Base-by-base conservation (phyloP, 495 filamentous ascomycete species). In the Aspergillus baeticus region DNA sequence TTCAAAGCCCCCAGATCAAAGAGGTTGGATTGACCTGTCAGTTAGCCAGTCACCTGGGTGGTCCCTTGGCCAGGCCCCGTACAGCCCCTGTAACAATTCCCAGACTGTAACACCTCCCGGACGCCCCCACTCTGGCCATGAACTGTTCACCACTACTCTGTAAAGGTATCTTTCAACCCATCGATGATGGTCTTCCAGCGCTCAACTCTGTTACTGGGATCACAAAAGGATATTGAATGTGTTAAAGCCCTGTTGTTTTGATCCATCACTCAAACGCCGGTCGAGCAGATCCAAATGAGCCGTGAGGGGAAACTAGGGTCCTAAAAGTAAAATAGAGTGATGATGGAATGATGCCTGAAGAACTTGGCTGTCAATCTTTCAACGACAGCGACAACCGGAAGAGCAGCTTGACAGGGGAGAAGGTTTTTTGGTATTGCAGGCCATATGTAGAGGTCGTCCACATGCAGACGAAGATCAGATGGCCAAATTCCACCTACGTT, bases 311-410 rank as follows among this genome's bases (percentile, higher is more conserved):
- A 23, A 34, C 17, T 15, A 34, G 17, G 14, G 18, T n/a, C n/a
- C 6, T 13, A 37, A 58, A 58, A 58, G 29, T 35, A 22, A n/a
- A n/a, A n/a, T n/a, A n/a, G 14, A 56, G 20, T 48, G 48, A 39
- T 31, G 31, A 48, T 49, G 22, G n/a, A 42, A 43, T 36, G 5
- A 39, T 51, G 47, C 44, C 54, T 61, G 59, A 61, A 57, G 59
- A 61, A 61, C 54, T 54, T 57, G 50, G 51, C 53, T 39, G 50
- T 34, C 34, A 54, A 29, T 37, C 7, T 44, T 33, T 23, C 23
- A 42, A 52, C 38, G 18, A 38, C 18, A 31, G 35, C 33, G 13
- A 21, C 15, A 33, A 26, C 31, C 43, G 51, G 6, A 34, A 15
- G 13, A 43, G 29, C 14, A 39, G 26, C 48, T 42, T 33, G 43